Evolutionary conservation across 2,329 filamentous ascomycete genomes (phyloP).

Genomic region (Chalara sp.): DNA sequence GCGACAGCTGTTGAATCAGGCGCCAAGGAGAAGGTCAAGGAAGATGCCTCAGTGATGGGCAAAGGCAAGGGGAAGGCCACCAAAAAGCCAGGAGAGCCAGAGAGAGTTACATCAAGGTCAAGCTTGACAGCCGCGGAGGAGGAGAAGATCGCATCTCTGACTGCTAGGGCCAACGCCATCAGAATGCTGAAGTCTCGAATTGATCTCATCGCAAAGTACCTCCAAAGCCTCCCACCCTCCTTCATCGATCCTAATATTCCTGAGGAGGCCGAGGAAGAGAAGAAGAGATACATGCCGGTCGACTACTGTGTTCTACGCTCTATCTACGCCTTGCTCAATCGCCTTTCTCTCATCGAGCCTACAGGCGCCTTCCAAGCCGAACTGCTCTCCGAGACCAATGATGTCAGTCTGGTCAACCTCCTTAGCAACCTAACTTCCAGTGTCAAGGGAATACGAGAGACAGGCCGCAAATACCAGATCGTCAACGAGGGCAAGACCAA

Average conservation of each 20-base stretch:
- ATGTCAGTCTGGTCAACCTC: constrained; percentile 72
- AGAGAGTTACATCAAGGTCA: constrained; percentile 29
- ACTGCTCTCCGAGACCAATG: constrained; percentile 71
- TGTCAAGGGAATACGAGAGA: constrained; percentile 61
- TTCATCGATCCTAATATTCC: constrained; percentile 44
- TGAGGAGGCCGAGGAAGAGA: constrained; percentile 22
- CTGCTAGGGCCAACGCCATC: constrained; percentile 84
- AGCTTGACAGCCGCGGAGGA: constrained; percentile 53
- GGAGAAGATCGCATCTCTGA: constrained; percentile 60
- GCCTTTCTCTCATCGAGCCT: constrained; percentile 75
- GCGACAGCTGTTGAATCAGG: constrained; percentile 52
- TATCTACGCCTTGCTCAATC: constrained; percentile 77
- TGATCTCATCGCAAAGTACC: constrained; percentile 66
- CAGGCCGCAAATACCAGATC: constrained; percentile 67
- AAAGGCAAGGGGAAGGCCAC: constrained; percentile 24
- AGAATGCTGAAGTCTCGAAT: constrained; percentile 84
- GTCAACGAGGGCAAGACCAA: constrained; percentile 32
- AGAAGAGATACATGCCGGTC: constrained; percentile 20
- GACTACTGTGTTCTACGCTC: constrained; percentile 74
- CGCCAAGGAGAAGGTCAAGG: constrained; percentile 16
- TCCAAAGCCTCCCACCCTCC: constrained; percentile 63
- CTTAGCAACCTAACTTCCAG: constrained; percentile 70
- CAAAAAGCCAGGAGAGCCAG: constrained; percentile 23
- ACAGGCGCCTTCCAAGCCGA: constrained; percentile 60
- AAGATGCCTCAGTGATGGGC: constrained; percentile 17